Conservation (phyloP, 1,284 basidiomycete genomes). For the Ustilago curta region DNA sequence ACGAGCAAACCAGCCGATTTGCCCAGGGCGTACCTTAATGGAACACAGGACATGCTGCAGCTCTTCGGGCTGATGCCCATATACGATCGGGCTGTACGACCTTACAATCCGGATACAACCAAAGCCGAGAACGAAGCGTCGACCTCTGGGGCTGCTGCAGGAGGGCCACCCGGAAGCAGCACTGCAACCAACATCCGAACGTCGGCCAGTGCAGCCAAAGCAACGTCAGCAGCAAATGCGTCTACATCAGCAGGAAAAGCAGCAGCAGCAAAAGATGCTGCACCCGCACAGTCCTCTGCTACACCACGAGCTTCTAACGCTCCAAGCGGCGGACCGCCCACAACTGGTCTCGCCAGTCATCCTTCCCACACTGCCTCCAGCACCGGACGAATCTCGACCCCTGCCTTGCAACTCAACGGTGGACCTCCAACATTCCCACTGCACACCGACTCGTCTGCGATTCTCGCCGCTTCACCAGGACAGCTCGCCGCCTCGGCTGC, state of each 20-base stretch:
- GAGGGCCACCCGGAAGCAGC: slow-evolving; percentile 1
- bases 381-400: slow-evolving; percentile 40
- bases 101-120: slow-evolving; percentile 46
- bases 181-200: not conserved
- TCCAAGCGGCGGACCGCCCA: slow-evolving; percentile 10
- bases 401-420: slow-evolving; percentile 39
- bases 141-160: not conserved
- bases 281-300: slow-evolving; percentile 5
- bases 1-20: slow-evolving; percentile 35
- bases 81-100: slow-evolving; percentile 58
- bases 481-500: slow-evolving; percentile 34
- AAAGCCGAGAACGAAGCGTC: slow-evolving; percentile 23
- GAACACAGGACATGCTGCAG: slow-evolving; percentile 57
- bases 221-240: not conserved
- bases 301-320: slow-evolving; percentile 22
- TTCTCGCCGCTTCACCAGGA: slow-evolving; percentile 38
- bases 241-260: not conserved
- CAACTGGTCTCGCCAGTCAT: slow-evolving; percentile 11
- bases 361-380: slow-evolving; percentile 27
- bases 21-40: slow-evolving; percentile 49
- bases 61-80: slow-evolving; percentile 58
- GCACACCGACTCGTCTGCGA: slow-evolving; percentile 39
- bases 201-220: not conserved
- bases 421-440: slow-evolving; percentile 40
- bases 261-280: slow-evolving; percentile 4